Base-by-base conservation (phyloP, 2,329 filamentous ascomycete species). In the Fusarium napiforme region DNA sequence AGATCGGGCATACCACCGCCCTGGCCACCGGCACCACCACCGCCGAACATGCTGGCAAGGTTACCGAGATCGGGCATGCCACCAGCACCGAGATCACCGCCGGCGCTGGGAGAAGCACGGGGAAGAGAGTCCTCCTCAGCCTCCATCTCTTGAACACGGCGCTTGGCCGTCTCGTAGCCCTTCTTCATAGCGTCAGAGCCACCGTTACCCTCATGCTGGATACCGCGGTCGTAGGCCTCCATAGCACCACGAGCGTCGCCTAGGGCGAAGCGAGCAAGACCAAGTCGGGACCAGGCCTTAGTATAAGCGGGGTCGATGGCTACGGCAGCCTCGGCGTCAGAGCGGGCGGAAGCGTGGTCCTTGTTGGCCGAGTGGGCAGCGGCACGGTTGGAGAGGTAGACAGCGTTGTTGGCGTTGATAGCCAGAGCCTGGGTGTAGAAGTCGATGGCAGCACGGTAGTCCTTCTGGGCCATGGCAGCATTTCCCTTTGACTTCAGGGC, bases 121-220 rank as follows among this genome's bases (percentile, higher is more conserved):
- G 86, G 74, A 43, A 81, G 75, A 57, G 78, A 73, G 34, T 76
- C 78, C 57, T 79, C 85, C 43, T 83, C 83, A 55, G 84, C 84
- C 71, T 90, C 91, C 78, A 96, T 89, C 83, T 97, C 95, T 73
- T 96, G 94, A 50, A 97, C 92, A 78, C 93, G 90, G 79, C 91
- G 91, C 88, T 93, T 96, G 60, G 95, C 96, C 21, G 96, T 98
- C 89, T 98, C 95, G 81, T 90, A 96, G 26, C 96, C 96, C 85
- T 96, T 97, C 87, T 95, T 96, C 96, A 98, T 98, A 69, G 96
- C 95, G 21, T 98, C 95, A 76, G 93, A 97, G 70, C 96, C 96
- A 60, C 96, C 96, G 80, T 91, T 96, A 58, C 96, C 96, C 84
- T 99, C 96, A 73, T 94, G 90, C 81, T 97, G 93, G 80, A 99